Base-by-base conservation (phyloP, 257 asterid genomes). In the Nicotiana tabacum region DNA sequence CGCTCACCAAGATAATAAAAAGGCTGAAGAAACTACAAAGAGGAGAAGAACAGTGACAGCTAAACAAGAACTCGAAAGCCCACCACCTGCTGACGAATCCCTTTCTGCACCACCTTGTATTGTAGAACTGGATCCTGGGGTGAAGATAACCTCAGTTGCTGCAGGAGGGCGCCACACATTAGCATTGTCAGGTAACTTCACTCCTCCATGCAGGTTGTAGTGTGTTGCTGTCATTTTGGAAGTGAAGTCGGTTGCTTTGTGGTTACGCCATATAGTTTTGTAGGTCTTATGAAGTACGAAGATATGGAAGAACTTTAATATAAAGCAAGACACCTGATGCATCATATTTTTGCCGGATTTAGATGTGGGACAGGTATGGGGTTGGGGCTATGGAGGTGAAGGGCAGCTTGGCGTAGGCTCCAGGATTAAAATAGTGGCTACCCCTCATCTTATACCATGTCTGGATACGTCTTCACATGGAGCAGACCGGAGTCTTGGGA, bases 371-470 rank as follows among this genome's bases (percentile, higher is more conserved):
- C 97, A 90, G 94, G 95, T 93, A 53, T 93, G 97, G 95, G 97
- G 95, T 90, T 93, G 97, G 97, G 97, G 95, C 94, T 93, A 92
- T 72, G 97, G 97, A 86, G 97, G 97, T 66, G 97, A 93, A 86
- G 97, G 97, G 78, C 97, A 93, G 84, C 97, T 93, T 53, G 97
- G 97, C 82, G 85, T 92, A 90, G 98, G 97, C 68, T 86, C 94
- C 83, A 88, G 91, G 85, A 88, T 91, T 82, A 92, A 91, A 88
- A 80, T 83, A 83, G 98, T 92, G 94, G 94, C 97, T 35, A 88
- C 97, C 43, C 98, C 98, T 86, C 98, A 93, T 88, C 97, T 88
- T 46, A 89, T 93, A 85, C 93, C 97, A 56, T 93, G 97, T 83
- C 56, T 87, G 80, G 92, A 86, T 78, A 78, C 84, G 77, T 88